Evolutionary conservation across 2,329 filamentous ascomycete species (phyloP).

Genomic region (Trichoderma hamatum): DNA sequence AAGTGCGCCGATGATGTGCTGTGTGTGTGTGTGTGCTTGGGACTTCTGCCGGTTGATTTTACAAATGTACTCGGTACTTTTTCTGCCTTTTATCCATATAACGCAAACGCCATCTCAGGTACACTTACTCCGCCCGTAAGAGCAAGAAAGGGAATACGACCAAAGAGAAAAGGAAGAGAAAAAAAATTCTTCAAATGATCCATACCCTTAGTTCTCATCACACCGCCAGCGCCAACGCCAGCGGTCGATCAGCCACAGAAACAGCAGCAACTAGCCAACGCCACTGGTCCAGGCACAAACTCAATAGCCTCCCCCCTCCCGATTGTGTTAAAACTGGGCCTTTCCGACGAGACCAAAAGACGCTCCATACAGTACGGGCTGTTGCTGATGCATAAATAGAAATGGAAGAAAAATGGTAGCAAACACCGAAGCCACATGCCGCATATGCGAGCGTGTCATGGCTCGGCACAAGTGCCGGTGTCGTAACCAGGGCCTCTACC

Average conservation of each 20-base stretch:
- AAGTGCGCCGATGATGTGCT: background rate
- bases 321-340: background rate
- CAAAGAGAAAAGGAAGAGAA: background rate
- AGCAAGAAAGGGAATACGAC: background rate
- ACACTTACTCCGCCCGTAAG: background rate
- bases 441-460: background rate
- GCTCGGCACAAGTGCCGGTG: background rate
- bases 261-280: background rate
- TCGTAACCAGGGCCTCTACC: background rate
- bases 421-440: background rate
- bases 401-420: background rate
- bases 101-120: conserved; percentile 8
- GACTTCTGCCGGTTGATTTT: background rate
- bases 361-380: conserved; percentile 18
- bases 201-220: background rate
- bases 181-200: conserved; percentile 14
- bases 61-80: background rate
- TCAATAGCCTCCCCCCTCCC: conserved; percentile 11
- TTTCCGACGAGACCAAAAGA: background rate
- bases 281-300: conserved; percentile 18
- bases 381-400: background rate
- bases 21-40: conserved; percentile 1
- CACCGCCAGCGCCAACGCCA: background rate
- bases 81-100: background rate
- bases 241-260: background rate